Conservation (phyloP, 495 filamentous ascomycete genomes). For the Aspergillus baeticus region DNA sequence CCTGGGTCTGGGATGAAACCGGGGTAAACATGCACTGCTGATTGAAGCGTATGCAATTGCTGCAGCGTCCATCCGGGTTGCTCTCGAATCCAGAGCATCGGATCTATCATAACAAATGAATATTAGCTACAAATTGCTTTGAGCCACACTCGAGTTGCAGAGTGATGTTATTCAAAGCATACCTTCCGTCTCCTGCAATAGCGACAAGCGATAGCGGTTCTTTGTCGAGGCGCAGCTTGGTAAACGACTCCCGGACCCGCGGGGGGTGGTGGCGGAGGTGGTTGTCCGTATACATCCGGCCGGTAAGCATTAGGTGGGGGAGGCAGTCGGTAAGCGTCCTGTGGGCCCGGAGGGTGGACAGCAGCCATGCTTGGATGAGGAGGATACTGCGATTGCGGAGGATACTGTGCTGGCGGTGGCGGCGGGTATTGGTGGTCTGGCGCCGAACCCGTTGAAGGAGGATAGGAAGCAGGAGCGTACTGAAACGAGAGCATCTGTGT, state of each 20-base stretch:
- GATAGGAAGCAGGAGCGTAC: constrained; percentile 40
- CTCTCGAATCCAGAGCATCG: constrained; percentile 81
- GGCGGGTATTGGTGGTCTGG: constrained; percentile 36
- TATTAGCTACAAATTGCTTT: constrained; percentile 12
- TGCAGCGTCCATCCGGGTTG: constrained; percentile 74
- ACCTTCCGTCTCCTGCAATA: constrained; percentile 84
- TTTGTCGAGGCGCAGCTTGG: constrained; percentile 69
- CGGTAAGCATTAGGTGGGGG: constrained; percentile 45
- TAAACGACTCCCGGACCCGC: constrained; percentile 46
- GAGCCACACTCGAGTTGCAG: background rate
- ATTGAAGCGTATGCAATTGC: constrained; percentile 76
- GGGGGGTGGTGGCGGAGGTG: constrained; percentile 33
- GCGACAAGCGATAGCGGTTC: constrained; percentile 81
- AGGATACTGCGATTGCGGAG: constrained; percentile 33
- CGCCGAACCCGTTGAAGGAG: constrained; percentile 27
- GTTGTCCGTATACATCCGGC: constrained; percentile 46
- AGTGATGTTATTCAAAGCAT: constrained; percentile 21
- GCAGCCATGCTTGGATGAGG: constrained; percentile 41
- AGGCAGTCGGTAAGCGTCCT: constrained; percentile 41
- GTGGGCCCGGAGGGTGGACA: constrained; percentile 36
- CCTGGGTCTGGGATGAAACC: constrained; percentile 78
- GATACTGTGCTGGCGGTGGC: constrained; percentile 33
- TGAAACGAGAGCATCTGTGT: constrained; percentile 8
- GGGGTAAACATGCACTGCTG: constrained; percentile 87
- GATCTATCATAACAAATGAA: constrained; percentile 52